Conservation (phyloP, 2,329 filamentous ascomycete genomes). For the Aureobasidium namibiae region DNA sequence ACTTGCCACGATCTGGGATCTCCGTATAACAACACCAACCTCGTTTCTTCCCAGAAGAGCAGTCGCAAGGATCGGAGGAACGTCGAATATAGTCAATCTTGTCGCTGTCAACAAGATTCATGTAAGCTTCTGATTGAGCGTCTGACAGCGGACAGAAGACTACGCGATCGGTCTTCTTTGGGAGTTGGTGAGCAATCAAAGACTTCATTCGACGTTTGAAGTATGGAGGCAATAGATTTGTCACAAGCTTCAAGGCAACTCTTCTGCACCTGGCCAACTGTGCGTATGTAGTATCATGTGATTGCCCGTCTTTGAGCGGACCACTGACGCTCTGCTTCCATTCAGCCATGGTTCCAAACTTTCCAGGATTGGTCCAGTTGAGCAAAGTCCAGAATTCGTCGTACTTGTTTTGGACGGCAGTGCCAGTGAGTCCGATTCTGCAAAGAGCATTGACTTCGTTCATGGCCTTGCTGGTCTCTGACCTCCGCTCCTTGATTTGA, state of each 20-base stretch:
- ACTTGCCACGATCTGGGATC: constrained; percentile 55
- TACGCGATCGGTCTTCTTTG: constrained; percentile 88
- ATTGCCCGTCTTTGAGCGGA: constrained; percentile 79
- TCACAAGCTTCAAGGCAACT: constrained; percentile 74
- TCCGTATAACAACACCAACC: constrained; percentile 72
- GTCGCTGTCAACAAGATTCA: constrained; percentile 67
- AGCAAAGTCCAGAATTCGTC: constrained; percentile 93
- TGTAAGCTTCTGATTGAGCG: constrained; percentile 73
- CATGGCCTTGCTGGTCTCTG: constrained; percentile 78
- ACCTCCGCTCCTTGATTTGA: constrained; percentile 68
- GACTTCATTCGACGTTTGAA: constrained; percentile 91
- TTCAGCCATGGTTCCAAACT: constrained; percentile 56
- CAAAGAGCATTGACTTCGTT: constrained; percentile 85
- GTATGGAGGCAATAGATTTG: constrained; percentile 80
- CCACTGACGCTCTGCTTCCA: constrained; percentile 74
- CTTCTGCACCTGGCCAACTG: constrained; percentile 74
- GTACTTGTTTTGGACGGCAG: constrained; percentile 96
- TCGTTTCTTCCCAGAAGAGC: constrained; percentile 58
- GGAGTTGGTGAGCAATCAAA: constrained; percentile 82
- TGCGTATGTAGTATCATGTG: constrained; percentile 77
- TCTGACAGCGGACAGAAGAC: constrained; percentile 90
- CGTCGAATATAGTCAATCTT: constrained; percentile 60
- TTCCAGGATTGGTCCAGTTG: constrained; percentile 90
- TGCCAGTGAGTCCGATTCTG: constrained; percentile 86
- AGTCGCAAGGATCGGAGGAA: constrained; percentile 61